A percentile compares a stretch with the other conserved stretches of the same genome.
These are phyloP conservation scores for Zymoseptoria tritici DNA, from an alignment of 2,329 filamentous ascomycete genomes.

Conservation along the genomic window DNA sequence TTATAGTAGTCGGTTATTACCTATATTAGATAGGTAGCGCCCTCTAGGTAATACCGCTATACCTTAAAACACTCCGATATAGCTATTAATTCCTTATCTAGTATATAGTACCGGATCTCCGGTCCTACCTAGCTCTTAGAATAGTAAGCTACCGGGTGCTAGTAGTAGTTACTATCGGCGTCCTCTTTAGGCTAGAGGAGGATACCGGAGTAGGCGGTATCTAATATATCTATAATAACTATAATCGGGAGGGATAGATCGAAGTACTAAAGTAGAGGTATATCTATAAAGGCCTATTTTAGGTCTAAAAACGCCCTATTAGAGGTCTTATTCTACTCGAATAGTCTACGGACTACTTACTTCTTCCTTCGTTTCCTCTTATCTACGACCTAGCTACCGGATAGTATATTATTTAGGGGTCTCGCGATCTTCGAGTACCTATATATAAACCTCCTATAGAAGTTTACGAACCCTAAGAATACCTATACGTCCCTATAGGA, in stretches of 20 bases:
- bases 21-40: background rate
- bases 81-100: too few relatives aligned
- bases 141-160: background rate
- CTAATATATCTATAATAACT: background rate
- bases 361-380: background rate
- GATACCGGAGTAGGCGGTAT: background rate
- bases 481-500: background rate
- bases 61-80: too few relatives aligned
- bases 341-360: too few relatives aligned
- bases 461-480: background rate
- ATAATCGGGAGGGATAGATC: background rate
- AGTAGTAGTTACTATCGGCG: background rate
- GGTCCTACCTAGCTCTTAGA: background rate
- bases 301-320: too few relatives aligned
- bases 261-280: background rate
- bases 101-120: too few relatives aligned
- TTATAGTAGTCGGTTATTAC: too few relatives aligned
- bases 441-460: background rate
- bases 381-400: background rate
- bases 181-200: background rate
- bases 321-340: too few relatives aligned
- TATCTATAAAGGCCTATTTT: too few relatives aligned
- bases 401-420: background rate
- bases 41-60: too few relatives aligned
- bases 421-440: background rate